Evolutionary conservation across 2,329 filamentous ascomycete species (phyloP).

Genomic region (Thelonectria discophora): DNA sequence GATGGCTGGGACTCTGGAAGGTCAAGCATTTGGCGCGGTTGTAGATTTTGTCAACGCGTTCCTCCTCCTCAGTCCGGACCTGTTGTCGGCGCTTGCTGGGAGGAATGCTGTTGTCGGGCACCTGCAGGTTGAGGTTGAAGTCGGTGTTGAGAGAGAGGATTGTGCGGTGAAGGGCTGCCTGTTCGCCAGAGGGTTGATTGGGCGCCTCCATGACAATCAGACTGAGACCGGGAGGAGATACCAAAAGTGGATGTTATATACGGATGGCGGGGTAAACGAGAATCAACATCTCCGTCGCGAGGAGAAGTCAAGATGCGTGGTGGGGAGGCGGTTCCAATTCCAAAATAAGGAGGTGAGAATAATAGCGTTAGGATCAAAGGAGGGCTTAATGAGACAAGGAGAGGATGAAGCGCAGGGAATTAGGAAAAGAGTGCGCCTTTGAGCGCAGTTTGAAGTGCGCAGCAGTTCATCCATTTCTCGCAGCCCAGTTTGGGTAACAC

Average conservation of each 20-base stretch:
- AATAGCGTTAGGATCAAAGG: neutral
- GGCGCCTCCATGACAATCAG: conserved; percentile 30
- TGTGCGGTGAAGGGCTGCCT: conserved; percentile 36
- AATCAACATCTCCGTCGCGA: neutral
- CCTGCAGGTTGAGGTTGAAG: conserved; percentile 39
- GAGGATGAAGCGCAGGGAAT: neutral
- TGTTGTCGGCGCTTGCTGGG: conserved; percentile 37
- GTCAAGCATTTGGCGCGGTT: conserved; percentile 31
- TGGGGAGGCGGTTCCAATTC: conserved; percentile 3
- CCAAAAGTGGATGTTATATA: conserved; percentile 18
- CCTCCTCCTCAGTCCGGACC: conserved; percentile 36
- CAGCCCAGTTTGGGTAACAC: neutral
- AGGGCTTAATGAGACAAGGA: neutral
- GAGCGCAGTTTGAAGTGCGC: neutral
- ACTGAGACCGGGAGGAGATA: conserved; percentile 11
- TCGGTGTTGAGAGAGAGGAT: conserved; percentile 41
- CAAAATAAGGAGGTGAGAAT: conserved; percentile 8
- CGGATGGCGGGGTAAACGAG: conserved; percentile 12
- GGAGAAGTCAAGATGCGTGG: neutral
- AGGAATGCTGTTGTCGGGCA: conserved; percentile 38
- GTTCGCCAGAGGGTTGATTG: conserved; percentile 5
- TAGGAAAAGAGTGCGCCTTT: neutral
- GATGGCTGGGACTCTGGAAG: conserved; percentile 28
- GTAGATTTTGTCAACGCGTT: conserved; percentile 38
- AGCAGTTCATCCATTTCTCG: conserved; percentile 14